Percentiles rank a stretch among this genome's conserved stretches.
Conservation (phyloP, 768 basidiomycete species). For the Floccularia luteovirens region DNA sequence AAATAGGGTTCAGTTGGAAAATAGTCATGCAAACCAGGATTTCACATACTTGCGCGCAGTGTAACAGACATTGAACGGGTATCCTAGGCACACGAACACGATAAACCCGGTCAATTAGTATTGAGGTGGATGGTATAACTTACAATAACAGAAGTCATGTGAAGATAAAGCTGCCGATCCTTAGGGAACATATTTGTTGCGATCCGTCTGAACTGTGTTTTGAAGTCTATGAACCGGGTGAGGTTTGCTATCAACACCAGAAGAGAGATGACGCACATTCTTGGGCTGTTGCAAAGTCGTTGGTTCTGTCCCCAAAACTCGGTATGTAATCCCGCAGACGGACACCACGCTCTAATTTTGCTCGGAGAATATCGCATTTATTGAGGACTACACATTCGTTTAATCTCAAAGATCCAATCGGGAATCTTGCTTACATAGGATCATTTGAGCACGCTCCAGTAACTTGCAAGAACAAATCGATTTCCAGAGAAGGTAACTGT, state of each 20-base stretch:
- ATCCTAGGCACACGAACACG: conserved; percentile 44
- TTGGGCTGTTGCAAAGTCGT: neutral
- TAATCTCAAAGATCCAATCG: too few species aligned
- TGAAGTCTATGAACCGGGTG: conserved; percentile 68
- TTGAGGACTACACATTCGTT: conserved; percentile 3
- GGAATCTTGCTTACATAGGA: too few species aligned
- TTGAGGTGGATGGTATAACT: conserved; percentile 17
- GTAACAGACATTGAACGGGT: conserved; percentile 70
- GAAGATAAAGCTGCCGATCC: conserved; percentile 60
- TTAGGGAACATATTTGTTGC: conserved; percentile 53
- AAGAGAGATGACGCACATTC: neutral
- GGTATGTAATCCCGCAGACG: neutral
- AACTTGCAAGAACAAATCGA: neutral
- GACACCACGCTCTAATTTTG: neutral
- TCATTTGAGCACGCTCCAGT: neutral
- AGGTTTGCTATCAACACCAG: too few species aligned
- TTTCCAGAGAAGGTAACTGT: neutral
- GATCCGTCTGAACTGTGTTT: conserved; percentile 75
- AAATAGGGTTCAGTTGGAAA: conserved; percentile 4
- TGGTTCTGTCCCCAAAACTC: neutral
- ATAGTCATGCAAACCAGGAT: conserved; percentile 3
- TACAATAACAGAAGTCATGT: conserved; percentile 75
- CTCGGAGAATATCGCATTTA: neutral
- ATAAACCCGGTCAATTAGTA: neutral
- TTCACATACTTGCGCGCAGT: conserved; percentile 49